phyloP scores from a whole-genome alignment of 2,329 filamentous ascomycete genomes.

The Trichoderma harzianum region DNA sequence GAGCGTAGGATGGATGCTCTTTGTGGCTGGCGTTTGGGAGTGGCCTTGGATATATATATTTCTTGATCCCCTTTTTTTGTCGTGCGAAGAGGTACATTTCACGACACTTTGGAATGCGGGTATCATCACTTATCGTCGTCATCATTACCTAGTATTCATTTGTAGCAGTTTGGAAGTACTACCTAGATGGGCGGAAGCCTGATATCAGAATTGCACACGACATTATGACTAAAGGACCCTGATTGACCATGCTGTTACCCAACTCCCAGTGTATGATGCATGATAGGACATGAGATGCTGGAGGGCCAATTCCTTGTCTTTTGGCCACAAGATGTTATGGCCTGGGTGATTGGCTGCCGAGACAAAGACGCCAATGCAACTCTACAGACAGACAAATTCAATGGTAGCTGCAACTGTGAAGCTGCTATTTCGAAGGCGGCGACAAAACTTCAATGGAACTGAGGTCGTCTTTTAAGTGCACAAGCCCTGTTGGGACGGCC shows the following conservation, averaged over 20 bases:
- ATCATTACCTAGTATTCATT: constrained; percentile 14
- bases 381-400: not conserved
- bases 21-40: constrained; percentile 13
- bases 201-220: constrained; percentile 17
- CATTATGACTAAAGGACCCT: constrained; percentile 6
- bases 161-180: constrained; percentile 11
- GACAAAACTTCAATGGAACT: not conserved
- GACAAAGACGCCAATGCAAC: not conserved
- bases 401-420: not conserved
- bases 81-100: constrained; percentile 1
- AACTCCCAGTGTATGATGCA: too few species aligned
- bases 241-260: not conserved
- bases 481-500: not conserved
- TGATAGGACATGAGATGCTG: not conserved
- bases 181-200: constrained; percentile 9
- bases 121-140: constrained; percentile 1
- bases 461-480: not conserved
- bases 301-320: not conserved
- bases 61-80: not conserved
- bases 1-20: constrained; percentile 11
- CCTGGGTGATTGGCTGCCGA: not conserved
- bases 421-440: not conserved
- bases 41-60: constrained; percentile 8
- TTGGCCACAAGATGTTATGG: not conserved
- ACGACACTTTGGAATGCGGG: not conserved